These are phyloP conservation scores for Aspergillus floridensis DNA, from an alignment of 2,329 filamentous ascomycete genomes.

Conservation along the genomic window DNA sequence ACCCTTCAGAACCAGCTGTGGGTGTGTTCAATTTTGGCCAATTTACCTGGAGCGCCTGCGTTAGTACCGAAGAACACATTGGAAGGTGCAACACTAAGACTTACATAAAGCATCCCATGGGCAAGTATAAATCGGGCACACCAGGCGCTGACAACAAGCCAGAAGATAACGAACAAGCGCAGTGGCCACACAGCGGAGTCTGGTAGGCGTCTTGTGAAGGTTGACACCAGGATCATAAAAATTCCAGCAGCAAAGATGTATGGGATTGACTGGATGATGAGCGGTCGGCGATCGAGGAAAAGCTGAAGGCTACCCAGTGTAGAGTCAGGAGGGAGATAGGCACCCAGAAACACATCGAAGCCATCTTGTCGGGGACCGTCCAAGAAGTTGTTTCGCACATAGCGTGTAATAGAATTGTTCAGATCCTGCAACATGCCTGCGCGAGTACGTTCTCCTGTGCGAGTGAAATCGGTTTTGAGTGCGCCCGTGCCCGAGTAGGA, in stretches of 20 bases:
- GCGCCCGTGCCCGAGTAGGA: constrained; percentile 95
- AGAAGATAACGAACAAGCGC: constrained; percentile 77
- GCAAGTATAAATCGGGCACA: constrained; percentile 72
- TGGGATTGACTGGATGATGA: constrained; percentile 89
- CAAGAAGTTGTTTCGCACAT: constrained; percentile 88
- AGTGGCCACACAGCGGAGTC: constrained; percentile 77
- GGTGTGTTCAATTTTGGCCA: constrained; percentile 96
- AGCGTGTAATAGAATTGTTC: constrained; percentile 83
- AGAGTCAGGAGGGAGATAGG: constrained; percentile 72
- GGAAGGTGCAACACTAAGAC: constrained; percentile 38
- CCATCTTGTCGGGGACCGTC: constrained; percentile 94
- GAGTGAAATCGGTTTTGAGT: constrained; percentile 96
- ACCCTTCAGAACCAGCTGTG: constrained; percentile 81
- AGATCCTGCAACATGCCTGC: constrained; percentile 81
- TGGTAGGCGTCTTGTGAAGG: constrained; percentile 68
- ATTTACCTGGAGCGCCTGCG: constrained; percentile 66
- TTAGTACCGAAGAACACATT: constrained; percentile 3
- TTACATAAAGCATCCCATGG: constrained; percentile 92
- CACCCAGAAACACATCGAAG: constrained; percentile 89
- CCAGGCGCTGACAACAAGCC: constrained; percentile 68
- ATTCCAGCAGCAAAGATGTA: constrained; percentile 83
- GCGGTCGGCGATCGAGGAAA: constrained; percentile 79
- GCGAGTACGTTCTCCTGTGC: constrained; percentile 85
- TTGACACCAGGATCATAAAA: constrained; percentile 75
- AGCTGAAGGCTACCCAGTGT: constrained; percentile 69